Percentiles rank a stretch among this genome's conserved stretches.
Conservation (phyloP, 805 yeast species). For the Pichia ethanolica region DNA sequence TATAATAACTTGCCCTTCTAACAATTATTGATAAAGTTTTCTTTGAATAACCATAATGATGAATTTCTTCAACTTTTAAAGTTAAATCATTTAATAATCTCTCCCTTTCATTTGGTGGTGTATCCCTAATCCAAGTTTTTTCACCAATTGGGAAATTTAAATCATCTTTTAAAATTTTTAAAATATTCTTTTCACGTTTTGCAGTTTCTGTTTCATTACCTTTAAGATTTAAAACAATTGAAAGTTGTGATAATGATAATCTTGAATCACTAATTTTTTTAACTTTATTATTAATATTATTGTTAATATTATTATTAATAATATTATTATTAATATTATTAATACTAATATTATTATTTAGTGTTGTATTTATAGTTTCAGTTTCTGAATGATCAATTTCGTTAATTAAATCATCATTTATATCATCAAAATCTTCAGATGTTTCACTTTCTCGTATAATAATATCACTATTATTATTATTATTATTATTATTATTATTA, state of each 20-base stretch:
- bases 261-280: conserved; percentile 40
- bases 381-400: too few relatives aligned
- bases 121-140: conserved; percentile 81
- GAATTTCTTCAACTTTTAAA: conserved; percentile 37
- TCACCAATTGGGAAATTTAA: conserved; percentile 69
- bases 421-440: too few relatives aligned
- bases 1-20: conserved; percentile 71
- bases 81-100: conserved; percentile 42
- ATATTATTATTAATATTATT: neutral
- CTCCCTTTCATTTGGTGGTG: conserved; percentile 45
- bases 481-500: too few relatives aligned
- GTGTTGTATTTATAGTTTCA: too few relatives aligned
- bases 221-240: conserved; percentile 42
- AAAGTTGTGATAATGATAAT: conserved; percentile 48
- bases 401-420: too few relatives aligned
- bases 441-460: too few relatives aligned
- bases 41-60: conserved; percentile 44
- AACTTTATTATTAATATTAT: neutral
- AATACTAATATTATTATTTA: neutral
- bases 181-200: conserved; percentile 44
- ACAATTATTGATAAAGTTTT: conserved; percentile 62
- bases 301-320: too few relatives aligned
- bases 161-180: conserved; percentile 45
- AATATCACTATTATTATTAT: too few relatives aligned
- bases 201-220: conserved; percentile 48